Conservation (phyloP, 306 rosid genomes). For the Carpinus fangiana region DNA sequence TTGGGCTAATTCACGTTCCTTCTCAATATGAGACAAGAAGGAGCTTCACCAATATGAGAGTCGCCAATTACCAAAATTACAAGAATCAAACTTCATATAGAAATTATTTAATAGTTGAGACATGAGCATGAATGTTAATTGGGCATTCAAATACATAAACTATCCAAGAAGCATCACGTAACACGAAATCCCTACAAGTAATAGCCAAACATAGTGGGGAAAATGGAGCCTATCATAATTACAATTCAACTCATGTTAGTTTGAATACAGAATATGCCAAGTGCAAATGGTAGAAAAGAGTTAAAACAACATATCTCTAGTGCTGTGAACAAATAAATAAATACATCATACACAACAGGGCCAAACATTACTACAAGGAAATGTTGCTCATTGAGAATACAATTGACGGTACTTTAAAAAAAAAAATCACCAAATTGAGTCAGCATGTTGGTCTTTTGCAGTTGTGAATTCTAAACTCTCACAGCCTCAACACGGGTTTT, state of each 20-base stretch:
- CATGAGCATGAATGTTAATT: background rate
- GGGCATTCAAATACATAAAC: background rate
- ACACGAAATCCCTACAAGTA: background rate
- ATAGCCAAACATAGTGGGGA: background rate
- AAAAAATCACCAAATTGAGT: background rate
- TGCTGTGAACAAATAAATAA: background rate
- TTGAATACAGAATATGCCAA: background rate
- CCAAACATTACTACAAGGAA: background rate
- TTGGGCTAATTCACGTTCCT: background rate
- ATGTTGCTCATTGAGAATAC: background rate
- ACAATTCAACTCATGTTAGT: background rate
- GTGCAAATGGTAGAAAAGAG: background rate
- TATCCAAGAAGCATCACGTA: background rate
- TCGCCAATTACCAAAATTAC: background rate
- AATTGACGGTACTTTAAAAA: background rate
- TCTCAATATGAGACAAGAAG: background rate
- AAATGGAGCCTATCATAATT: background rate
- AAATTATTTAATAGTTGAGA: background rate
- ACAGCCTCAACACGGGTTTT: background rate
- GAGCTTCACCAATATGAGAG: background rate
- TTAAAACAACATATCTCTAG: background rate
- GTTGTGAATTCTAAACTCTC: background rate
- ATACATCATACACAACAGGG: background rate
- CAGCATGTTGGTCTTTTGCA: background rate
- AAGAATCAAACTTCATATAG: background rate